Conservation (phyloP, 352 stramenopile species). For the Pythium monospermum region DNA sequence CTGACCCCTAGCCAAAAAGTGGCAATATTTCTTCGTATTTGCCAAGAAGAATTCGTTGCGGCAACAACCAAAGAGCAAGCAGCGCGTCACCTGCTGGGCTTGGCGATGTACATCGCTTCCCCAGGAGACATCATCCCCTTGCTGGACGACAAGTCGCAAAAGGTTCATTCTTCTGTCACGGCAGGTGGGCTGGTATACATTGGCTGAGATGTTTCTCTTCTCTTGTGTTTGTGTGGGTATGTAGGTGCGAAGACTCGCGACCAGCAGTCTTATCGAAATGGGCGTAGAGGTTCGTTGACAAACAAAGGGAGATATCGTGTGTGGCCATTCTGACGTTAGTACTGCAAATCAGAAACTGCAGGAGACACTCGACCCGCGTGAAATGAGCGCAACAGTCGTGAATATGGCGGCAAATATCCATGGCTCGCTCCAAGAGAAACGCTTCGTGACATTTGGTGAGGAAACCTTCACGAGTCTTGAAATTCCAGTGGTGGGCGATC, state of each 20-base stretch:
- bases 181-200: too few species aligned
- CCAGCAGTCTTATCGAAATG: constrained; percentile 10
- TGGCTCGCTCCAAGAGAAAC: constrained; percentile 8
- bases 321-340: too few species aligned
- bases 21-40: constrained; percentile 3
- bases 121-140: not conserved
- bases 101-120: constrained; percentile 2
- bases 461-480: too few species aligned
- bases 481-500: not conserved
- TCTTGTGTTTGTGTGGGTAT: too few species aligned
- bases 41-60: constrained; percentile 3
- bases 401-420: not conserved
- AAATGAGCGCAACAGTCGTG: not conserved
- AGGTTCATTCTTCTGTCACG: too few species aligned
- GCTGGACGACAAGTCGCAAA: constrained; percentile 9
- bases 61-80: constrained; percentile 6
- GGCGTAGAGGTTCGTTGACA: constrained; percentile 10
- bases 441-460: constrained; percentile 11
- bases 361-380: constrained; percentile 2
- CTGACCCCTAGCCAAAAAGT: constrained; percentile 13
- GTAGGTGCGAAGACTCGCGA: constrained; percentile 12
- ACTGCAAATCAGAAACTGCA: constrained; percentile 3
- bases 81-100: not conserved
- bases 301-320: not conserved
- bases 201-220: too few species aligned